Base-by-base conservation (phyloP, 1,284 basidiomycete species). In the Puccinia hordei region DNA sequence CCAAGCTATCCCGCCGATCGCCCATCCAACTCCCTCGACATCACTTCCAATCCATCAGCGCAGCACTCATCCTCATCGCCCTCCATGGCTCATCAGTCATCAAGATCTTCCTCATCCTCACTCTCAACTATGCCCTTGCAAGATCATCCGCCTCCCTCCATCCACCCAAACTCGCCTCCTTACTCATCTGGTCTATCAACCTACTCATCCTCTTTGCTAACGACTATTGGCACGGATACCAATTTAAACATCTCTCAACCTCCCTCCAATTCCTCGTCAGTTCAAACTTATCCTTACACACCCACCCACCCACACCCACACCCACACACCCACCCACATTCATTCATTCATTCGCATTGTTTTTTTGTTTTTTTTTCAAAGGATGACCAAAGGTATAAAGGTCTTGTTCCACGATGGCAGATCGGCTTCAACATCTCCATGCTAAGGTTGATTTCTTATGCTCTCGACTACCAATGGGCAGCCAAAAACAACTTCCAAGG, bases 401-500 rank as follows among this genome's bases (percentile, higher is more conserved):
- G 96, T 88, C 68, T 90, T 88, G 77, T 95, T 89, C 93, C 94
- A 5, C 88, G 94, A 44, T 99, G 97, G 96, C 90, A 98, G 84
- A 89, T 98, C 84, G 90, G 89, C 83, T 98, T 96, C 88, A 99
- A 99, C 86, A 95, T 99, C 83, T 95, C 94, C 1, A 97, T 97
- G 93, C 89, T 99, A 46, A 90, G 97, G 19, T 89, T 98, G 46
- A 89, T 99, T 13, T 97, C 94, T 0, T 99, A 94, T 87, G 92
- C 90, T 80, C 90, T 98, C 89, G 96, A 99, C 85, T 92, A 91
- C 83, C 90, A 93, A 84, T 98, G 95, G 95, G 84, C 85, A 9
- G 38, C 57, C 76, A 3, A 59, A 44, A 55, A 15, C 77, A 80
- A 76, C 72, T 81, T 57, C 38, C n/a, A 49, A 35, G 53, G 19